Evolutionary conservation across 148 eudicot genomes (phyloP).

Genomic region (Nyssa sinensis): DNA sequence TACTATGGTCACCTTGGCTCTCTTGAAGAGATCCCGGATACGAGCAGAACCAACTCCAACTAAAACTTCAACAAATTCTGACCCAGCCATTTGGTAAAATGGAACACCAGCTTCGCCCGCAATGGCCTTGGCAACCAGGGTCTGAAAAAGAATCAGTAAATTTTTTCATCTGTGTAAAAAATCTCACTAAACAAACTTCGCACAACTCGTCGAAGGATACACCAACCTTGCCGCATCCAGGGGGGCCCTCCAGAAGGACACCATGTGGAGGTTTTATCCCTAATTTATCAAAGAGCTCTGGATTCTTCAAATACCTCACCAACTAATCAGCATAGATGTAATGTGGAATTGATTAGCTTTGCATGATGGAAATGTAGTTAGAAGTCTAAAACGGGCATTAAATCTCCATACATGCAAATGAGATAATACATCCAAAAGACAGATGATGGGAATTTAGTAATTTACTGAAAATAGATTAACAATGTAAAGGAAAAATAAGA

Average conservation of each 20-base stretch:
- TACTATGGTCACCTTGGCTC: constrained; percentile 69
- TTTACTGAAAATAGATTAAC: neutral
- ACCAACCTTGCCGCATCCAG: constrained; percentile 94
- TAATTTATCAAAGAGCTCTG: constrained; percentile 80
- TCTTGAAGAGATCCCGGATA: constrained; percentile 89
- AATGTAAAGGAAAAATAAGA: neutral
- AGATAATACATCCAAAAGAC: neutral
- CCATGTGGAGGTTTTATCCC: constrained; percentile 98
- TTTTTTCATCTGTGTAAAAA: neutral
- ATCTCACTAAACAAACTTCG: neutral
- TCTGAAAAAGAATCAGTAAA: constrained; percentile 41
- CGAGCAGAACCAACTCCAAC: constrained; percentile 99
- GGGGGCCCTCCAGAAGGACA: constrained; percentile 91
- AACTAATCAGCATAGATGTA: constrained; percentile 37
- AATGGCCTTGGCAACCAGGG: constrained; percentile 94
- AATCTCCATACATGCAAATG: neutral
- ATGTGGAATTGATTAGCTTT: constrained; percentile 10
- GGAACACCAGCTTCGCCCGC: constrained; percentile 99
- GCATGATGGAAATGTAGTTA: neutral
- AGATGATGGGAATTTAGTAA: neutral
- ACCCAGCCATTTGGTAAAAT: constrained; percentile 97
- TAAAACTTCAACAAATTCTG: constrained; percentile 93
- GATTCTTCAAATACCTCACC: constrained; percentile 89
- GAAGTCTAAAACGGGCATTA: neutral
- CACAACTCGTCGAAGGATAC: constrained; percentile 1